Evolutionary conservation across 192 early-diverging fungal genomes (phyloP).

Genomic region (Ambispora gerdemannii): DNA sequence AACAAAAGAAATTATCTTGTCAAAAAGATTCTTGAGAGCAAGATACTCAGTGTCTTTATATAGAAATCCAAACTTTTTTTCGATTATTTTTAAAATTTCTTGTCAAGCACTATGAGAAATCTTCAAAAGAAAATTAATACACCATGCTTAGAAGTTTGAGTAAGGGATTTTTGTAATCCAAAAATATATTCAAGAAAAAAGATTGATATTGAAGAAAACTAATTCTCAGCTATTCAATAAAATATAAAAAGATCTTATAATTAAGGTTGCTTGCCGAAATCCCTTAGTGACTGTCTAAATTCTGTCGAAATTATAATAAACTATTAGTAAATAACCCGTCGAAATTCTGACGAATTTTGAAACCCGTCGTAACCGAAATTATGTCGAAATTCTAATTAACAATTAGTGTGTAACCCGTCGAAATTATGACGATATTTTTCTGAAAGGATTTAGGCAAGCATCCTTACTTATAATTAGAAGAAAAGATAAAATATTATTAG

Average conservation of each 20-base stretch:
- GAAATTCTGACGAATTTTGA: too few species aligned
- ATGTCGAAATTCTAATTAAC: too few species aligned
- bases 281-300: too few species aligned
- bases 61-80: not conserved
- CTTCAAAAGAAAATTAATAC: not conserved
- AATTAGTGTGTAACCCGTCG: too few species aligned
- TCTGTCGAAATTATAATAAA: too few species aligned
- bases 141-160: not conserved
- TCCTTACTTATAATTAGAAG: too few species aligned
- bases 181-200: constrained; percentile 1
- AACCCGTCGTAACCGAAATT: too few species aligned
- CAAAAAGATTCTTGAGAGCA: not conserved
- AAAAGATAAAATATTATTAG: not conserved
- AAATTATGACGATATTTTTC: too few species aligned
- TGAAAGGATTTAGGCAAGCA: too few species aligned
- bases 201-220: not conserved
- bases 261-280: too few species aligned
- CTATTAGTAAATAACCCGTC: too few species aligned
- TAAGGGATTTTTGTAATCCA: not conserved
- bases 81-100: not conserved
- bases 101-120: not conserved
- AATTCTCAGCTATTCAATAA: not conserved
- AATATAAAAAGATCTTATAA: too few species aligned
- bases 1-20: not conserved
- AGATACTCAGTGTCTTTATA: not conserved